These are phyloP conservation scores for Cryptosporidium muris DNA, from an alignment of 169 alveolate species.

Conservation along the genomic window DNA sequence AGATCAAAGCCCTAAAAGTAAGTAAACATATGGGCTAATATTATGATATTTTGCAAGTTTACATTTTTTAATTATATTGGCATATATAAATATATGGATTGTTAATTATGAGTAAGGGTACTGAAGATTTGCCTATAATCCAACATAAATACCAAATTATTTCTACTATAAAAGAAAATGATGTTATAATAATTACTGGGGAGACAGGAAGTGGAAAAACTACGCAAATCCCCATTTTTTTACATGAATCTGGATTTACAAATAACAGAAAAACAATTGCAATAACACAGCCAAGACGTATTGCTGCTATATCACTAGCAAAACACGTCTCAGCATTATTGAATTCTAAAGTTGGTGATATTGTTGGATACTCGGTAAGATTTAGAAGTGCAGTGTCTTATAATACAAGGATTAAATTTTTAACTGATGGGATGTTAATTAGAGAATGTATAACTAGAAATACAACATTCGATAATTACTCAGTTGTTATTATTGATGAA, in stretches of 20 bases:
- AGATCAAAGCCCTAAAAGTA: no score
- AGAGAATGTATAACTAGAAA: conserved; percentile 88
- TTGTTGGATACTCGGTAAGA: conserved; percentile 92
- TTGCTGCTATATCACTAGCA: conserved; percentile 91
- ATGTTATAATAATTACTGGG: conserved; percentile 89
- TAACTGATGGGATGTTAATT: conserved; percentile 94
- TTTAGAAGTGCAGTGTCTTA: conserved; percentile 86
- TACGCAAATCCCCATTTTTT: conserved; percentile 74
- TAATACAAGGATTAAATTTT: conserved; percentile 88
- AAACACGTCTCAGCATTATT: conserved; percentile 86
- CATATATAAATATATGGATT: not conserved
- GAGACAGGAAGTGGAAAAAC: conserved; percentile 94
- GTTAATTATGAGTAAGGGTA: not conserved
- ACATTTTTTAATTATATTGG: not conserved
- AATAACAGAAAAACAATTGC: conserved; percentile 77
- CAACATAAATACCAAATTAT: conserved; percentile 31
- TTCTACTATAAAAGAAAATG: conserved; percentile 78
- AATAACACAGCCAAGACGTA: conserved; percentile 90
- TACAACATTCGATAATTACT: conserved; percentile 81
- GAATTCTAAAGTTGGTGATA: conserved; percentile 84
- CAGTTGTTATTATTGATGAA: conserved; percentile 91
- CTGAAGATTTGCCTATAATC: conserved; percentile 33
- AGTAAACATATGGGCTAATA: no score
- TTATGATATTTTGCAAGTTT: no score
- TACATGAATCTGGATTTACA: conserved; percentile 71